A percentile compares a stretch with the other conserved stretches of the same genome.
Conservation (phyloP, 305 asterid species). For the Fraxinus baroniana region DNA sequence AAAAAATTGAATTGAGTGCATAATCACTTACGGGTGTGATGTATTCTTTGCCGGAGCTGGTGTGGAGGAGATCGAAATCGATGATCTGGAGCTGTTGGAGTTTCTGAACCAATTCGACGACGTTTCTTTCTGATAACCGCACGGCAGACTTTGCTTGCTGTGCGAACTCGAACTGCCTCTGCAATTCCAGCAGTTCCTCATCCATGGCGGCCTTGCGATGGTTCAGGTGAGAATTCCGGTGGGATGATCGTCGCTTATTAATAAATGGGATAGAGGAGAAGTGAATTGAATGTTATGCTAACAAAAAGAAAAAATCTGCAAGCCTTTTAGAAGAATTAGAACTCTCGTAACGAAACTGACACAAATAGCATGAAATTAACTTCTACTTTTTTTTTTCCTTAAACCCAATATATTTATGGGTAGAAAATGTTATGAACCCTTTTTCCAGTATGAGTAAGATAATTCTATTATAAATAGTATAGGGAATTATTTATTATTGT, state of each 20-base stretch:
- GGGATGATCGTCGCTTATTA: background rate
- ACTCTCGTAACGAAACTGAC: background rate
- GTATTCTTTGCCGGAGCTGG: conserved; percentile 87
- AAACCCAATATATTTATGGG: background rate
- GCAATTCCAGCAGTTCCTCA: conserved; percentile 79
- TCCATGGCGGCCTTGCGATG: conserved; percentile 51
- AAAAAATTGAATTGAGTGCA: background rate
- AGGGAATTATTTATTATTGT: background rate
- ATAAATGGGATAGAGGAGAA: background rate
- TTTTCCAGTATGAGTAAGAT: background rate
- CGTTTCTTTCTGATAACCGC: conserved; percentile 75
- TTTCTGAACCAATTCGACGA: conserved; percentile 87
- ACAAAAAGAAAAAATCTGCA: background rate
- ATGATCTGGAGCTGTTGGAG: conserved; percentile 76
- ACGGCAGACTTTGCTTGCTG: conserved; percentile 71
- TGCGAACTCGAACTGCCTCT: conserved; percentile 74
- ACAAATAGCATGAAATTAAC: background rate
- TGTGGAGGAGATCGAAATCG: conserved; percentile 95
- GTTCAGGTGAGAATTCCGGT: conserved; percentile 13
- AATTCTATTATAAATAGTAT: too few species aligned
- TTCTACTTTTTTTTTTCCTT: too few species aligned
- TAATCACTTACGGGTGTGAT: conserved; percentile 68
- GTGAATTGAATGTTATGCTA: background rate
- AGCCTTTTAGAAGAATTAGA: background rate
- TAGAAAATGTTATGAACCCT: background rate